Evolutionary conservation across 495 filamentous ascomycete genomes (phyloP), one percentile per base, ranked within the genome.

Genomic region (Apodospora peruviana): DNA sequence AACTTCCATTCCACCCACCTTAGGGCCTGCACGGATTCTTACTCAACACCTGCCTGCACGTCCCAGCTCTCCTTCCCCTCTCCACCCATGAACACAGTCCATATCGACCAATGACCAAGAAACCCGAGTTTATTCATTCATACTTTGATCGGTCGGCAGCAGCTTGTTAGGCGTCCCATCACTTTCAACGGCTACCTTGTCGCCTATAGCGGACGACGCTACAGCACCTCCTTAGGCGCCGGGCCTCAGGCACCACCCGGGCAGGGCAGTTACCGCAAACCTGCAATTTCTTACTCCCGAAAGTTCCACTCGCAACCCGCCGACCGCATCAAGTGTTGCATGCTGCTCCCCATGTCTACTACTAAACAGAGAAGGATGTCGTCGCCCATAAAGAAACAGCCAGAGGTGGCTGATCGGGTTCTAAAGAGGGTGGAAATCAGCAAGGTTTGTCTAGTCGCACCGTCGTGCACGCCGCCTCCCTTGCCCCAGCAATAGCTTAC

Each of bases 381-480:
- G 58, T 79, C 75, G 49, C 77, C 77, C 45, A 71, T 71, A 52
- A 78, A 77, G 67, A 72, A 74, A 47, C 72, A 79, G 60, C 82
- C 83, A 19, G 82, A 83, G 59, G 85, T 88, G 34, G 84, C 80
- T 10, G 82, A 76, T 55, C 80, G 79, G 67, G 85, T 90, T 42
- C 65, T 88, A 48, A 77, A 83, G 67, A 71, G 86, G 68, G 82
- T 82, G 32, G 83, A 88, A 71, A 83, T 95, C 55, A 87, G 88
- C 60, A 91, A 91, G 83, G 90, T 95, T 75, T 36, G 42, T 32
- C 25, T 8, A 38, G 5, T 29, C 27, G 34, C 10, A 7, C 22
- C 14, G 37, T 41, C 17, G 32, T 19, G n/a, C 24, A 16, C 3
- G 29, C 2, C 32, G 3, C 43, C 40, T 56, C 43, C 44, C 50